A percentile compares a stretch with the other conserved stretches of the same genome.
phyloP scores from a whole-genome alignment of 2,329 filamentous ascomycete genomes.

The Pyrenochaeta sp. region DNA sequence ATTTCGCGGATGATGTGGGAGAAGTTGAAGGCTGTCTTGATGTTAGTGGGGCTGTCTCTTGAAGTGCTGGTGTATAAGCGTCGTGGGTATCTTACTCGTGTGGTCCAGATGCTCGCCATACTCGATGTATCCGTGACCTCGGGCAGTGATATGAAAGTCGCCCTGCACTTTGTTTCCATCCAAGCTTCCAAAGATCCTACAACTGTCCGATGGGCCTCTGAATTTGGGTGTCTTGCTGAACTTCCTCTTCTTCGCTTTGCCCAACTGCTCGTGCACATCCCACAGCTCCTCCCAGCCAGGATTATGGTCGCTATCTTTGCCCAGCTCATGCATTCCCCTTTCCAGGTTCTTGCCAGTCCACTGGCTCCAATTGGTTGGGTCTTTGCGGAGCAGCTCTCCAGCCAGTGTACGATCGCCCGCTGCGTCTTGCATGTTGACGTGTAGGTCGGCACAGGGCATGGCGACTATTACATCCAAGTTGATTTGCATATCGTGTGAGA shows the following conservation, averaged over 20 bases:
- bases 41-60: constrained; percentile 8
- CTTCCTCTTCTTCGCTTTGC: constrained; percentile 71
- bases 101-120: constrained; percentile 83
- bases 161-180: constrained; percentile 97
- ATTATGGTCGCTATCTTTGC: constrained; percentile 41
- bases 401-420: constrained; percentile 91
- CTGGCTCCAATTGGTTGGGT: constrained; percentile 80
- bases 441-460: constrained; percentile 88
- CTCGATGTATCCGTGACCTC: constrained; percentile 93
- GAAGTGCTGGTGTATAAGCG: not conserved
- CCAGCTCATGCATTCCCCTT: constrained; percentile 52
- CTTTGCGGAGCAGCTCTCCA: constrained; percentile 73
- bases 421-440: constrained; percentile 96
- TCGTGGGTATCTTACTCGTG: constrained; percentile 62
- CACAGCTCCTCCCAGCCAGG: constrained; percentile 70
- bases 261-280: constrained; percentile 90
- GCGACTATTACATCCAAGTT: constrained; percentile 92
- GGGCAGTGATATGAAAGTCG: constrained; percentile 95
- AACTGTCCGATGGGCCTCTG: constrained; percentile 70
- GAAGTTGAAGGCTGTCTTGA: constrained; percentile 86
- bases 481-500: constrained; percentile 87
- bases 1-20: constrained; percentile 95
- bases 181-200: constrained; percentile 87
- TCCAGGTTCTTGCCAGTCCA: constrained; percentile 79
- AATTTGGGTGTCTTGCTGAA: constrained; percentile 77